Conservation (phyloP, 306 rosid genomes). For the Rosa lucieae region DNA sequence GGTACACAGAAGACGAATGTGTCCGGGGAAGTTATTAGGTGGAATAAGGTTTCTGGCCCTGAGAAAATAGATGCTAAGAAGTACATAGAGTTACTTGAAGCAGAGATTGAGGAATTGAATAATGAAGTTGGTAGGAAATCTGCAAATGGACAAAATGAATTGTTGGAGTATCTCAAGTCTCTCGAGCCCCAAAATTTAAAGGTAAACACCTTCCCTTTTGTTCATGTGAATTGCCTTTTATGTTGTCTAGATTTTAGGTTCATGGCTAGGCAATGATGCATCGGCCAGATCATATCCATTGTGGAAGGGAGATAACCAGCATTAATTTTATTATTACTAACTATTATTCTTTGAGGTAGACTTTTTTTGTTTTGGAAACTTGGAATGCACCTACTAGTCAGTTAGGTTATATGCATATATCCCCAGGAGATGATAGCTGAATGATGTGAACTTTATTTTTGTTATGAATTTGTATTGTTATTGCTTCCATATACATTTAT, state of each 20-base stretch:
- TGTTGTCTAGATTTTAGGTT: background rate
- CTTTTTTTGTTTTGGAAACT: background rate
- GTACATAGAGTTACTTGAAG: conserved; percentile 94
- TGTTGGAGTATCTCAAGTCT: conserved; percentile 88
- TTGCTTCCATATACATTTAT: background rate
- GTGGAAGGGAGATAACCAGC: background rate
- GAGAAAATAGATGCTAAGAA: conserved; percentile 89
- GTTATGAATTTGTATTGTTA: background rate
- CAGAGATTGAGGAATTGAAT: conserved; percentile 91
- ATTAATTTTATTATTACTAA: background rate
- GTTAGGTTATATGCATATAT: background rate
- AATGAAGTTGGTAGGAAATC: conserved; percentile 85
- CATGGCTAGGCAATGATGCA: background rate
- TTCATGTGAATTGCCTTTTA: background rate
- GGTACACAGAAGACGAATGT: conserved; percentile 96
- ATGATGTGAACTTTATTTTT: background rate
- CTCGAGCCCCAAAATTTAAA: conserved; percentile 94
- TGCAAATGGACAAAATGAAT: conserved; percentile 70
- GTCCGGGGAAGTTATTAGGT: conserved; percentile 91
- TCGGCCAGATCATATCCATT: background rate
- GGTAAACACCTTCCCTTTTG: conserved; percentile 41
- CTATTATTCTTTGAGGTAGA: background rate
- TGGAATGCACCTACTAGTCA: background rate
- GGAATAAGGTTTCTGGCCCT: conserved; percentile 85
- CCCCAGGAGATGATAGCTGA: background rate